A percentile compares a stretch with the other conserved stretches of the same genome.
These are phyloP conservation scores for Fistulifera pelliculosa DNA, from an alignment of 108 stramenopile genomes.

Conservation along the genomic window DNA sequence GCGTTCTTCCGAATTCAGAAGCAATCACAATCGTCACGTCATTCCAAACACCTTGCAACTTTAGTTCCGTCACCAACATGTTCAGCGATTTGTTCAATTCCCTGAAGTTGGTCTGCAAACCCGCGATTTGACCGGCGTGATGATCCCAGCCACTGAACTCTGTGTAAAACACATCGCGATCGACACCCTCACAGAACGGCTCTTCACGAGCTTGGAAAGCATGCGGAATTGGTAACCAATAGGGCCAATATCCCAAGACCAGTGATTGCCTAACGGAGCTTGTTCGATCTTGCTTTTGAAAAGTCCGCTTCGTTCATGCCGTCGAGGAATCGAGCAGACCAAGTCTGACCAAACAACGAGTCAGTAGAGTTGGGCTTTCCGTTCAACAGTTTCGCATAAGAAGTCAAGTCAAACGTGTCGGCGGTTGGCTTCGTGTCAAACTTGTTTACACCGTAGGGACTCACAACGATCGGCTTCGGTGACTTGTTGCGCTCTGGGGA, in stretches of 20 bases:
- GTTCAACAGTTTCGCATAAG: too few species aligned
- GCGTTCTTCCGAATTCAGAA: constrained; percentile 60
- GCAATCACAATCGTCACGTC: constrained; percentile 42
- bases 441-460: background rate
- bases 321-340: too few species aligned
- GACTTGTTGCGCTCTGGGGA: background rate
- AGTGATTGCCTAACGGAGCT: too few species aligned
- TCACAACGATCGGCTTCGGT: constrained; percentile 2
- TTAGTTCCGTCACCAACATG: constrained; percentile 44
- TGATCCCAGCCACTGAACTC: constrained; percentile 58
- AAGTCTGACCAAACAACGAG: too few species aligned
- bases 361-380: too few species aligned
- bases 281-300: too few species aligned
- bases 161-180: constrained; percentile 58
- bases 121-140: constrained; percentile 25
- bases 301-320: too few species aligned
- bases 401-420: constrained; percentile 1
- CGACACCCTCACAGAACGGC: constrained; percentile 14
- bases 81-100: constrained; percentile 38
- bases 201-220: constrained; percentile 1
- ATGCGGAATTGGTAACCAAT: too few species aligned
- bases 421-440: constrained; percentile 1
- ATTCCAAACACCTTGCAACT: constrained; percentile 38
- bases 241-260: too few species aligned
- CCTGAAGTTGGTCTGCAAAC: constrained; percentile 19